Base-by-base conservation (phyloP, 1,139 yeast genomes). In the Candida frijolesensis region DNA sequence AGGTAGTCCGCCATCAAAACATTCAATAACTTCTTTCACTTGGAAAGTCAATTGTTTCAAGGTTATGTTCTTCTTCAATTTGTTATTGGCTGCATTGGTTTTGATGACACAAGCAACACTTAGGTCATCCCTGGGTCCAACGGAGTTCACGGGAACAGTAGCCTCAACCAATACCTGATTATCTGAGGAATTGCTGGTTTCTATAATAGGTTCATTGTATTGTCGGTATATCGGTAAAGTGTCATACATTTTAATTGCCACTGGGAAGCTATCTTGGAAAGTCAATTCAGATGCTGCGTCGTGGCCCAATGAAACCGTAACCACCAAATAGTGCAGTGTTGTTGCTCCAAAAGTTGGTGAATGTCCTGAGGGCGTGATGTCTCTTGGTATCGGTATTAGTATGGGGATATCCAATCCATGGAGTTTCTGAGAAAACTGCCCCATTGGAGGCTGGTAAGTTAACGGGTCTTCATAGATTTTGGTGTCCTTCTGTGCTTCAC, bases 371-470 rank as follows among this genome's bases (percentile, higher is more conserved):
- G 84, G 75, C 8, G 75, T 68, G 5, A 83, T 70, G 51, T 82
- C 83, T 50, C 73, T 75, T 1, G 84, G 84, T n/a, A 85, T 62
- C 0, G 84, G 84, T 33, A 85, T 74, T 10, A 84, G 67, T 41
- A 85, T 65, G 0, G 89, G 89, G 4, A 85, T 63, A 57, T 84
- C 88, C 32, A 84, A 60, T 0, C 85, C 88, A 8, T 84, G 57
- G 25, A 80, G 57, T 37, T 68, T 70, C 46, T 71, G 66, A 34
- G 63, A 63, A 48, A 76, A 68, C 34, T 65, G 63, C 3, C 76
- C 78, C 44, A 66, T 59, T 0, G 73, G 67, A 0, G 80, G 79
- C 18, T 70, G 59, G 54, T 66, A 76, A 18, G 68, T 62, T 56
- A 66, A 59, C 42, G 76, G 69, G 57, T 74, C 69, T 48, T 74